Percentiles rank a stretch among this genome's conserved stretches.
Evolutionary conservation across 805 yeast species (phyloP).

Genomic region (Cyberlindnera petersonii): DNA sequence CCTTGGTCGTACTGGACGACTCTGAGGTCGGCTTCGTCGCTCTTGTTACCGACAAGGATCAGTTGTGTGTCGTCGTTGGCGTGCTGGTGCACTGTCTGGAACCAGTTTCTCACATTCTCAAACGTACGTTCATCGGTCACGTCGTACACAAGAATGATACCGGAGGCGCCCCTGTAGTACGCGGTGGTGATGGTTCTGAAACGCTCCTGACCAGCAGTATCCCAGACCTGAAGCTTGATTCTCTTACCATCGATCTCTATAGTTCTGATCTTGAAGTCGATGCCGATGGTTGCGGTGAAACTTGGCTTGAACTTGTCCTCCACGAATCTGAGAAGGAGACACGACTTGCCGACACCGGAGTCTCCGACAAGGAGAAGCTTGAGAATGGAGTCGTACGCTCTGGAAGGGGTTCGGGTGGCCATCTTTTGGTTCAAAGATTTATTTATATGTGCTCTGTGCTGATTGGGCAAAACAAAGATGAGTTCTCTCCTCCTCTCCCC

Average conservation of each 20-base stretch:
- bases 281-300: slow-evolving; percentile 96
- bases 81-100: slow-evolving; percentile 90
- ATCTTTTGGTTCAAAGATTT: too few relatives aligned
- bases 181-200: slow-evolving; percentile 94
- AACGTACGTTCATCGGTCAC: slow-evolving; percentile 89
- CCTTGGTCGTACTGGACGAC: slow-evolving; percentile 90
- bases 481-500: too few relatives aligned
- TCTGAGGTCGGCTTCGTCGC: slow-evolving; percentile 84
- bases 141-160: slow-evolving; percentile 78
- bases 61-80: slow-evolving; percentile 95
- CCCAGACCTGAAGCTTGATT: slow-evolving; percentile 95
- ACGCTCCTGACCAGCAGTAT: slow-evolving; percentile 96
- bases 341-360: slow-evolving; percentile 87
- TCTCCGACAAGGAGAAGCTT: slow-evolving; percentile 92
- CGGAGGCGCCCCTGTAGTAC: slow-evolving; percentile 87
- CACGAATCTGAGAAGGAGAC: slow-evolving; percentile 86
- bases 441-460: too few relatives aligned
- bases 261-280: slow-evolving; percentile 95
- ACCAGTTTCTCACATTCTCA: slow-evolving; percentile 92
- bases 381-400: slow-evolving; percentile 85
- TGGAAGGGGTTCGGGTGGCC: slow-evolving; percentile 60
- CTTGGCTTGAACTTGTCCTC: slow-evolving; percentile 96
- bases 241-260: slow-evolving; percentile 90
- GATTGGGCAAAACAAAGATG: too few relatives aligned
- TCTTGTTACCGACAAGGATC: slow-evolving; percentile 92